Percentiles rank a stretch among this genome's conserved stretches.
Evolutionary conservation across 140 eudicot genomes (phyloP).

Genomic region (Flaveria floridana): DNA sequence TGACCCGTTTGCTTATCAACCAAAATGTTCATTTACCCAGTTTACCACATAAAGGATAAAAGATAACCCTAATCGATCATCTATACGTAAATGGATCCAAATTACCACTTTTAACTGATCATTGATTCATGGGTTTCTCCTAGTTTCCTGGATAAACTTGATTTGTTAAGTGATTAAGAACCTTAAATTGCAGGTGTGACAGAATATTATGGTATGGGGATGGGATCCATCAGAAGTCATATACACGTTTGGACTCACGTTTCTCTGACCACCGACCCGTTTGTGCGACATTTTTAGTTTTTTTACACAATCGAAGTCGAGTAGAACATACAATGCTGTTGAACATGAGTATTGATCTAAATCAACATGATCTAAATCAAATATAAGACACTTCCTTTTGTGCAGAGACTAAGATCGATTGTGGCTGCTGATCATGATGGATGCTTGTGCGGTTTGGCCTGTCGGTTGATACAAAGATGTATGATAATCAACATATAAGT

Average conservation of each 20-base stretch:
- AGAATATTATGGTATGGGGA: constrained; percentile 64
- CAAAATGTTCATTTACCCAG: not conserved
- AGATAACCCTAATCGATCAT: no score
- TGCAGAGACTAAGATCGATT: constrained; percentile 28
- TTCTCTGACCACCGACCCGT: constrained; percentile 61
- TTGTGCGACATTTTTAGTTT: constrained; percentile 42
- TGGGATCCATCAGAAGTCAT: constrained; percentile 55
- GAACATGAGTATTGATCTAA: not conserved
- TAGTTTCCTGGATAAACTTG: not conserved
- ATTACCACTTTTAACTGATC: no score
- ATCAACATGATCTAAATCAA: constrained; percentile 8
- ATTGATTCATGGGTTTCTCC: not conserved
- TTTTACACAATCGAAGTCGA: constrained; percentile 35
- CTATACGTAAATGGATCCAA: not conserved
- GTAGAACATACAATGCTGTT: constrained; percentile 12
- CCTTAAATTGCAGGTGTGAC: constrained; percentile 56
- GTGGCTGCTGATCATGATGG: constrained; percentile 19
- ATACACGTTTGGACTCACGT: constrained; percentile 55
- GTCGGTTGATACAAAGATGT: constrained; percentile 23
- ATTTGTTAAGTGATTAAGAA: constrained; percentile 14
- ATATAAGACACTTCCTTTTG: constrained; percentile 16
- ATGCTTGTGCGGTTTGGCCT: constrained; percentile 7
- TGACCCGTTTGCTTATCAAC: not conserved
- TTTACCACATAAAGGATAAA: not conserved
- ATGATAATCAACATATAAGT: constrained; percentile 31